Evolutionary conservation across 2,329 filamentous ascomycete species (phyloP).

Genomic region (Paracorniculantispora psalliotae): DNA sequence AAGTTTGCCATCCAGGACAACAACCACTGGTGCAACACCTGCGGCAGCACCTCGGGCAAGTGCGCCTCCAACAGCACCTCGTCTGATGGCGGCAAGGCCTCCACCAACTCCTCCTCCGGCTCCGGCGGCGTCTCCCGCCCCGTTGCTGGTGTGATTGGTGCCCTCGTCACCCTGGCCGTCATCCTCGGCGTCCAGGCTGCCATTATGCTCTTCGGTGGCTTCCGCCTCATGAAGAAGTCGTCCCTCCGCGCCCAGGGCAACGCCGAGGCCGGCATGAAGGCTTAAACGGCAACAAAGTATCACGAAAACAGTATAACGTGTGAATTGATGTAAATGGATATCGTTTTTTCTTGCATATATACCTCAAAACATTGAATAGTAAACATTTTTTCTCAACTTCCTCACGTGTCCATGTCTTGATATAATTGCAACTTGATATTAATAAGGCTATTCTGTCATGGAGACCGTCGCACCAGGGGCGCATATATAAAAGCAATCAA

Average conservation of each 20-base stretch:
- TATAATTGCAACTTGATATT: neutral
- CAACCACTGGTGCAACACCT: constrained; percentile 67
- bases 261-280: constrained; percentile 4
- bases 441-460: neutral
- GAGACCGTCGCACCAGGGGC: neutral
- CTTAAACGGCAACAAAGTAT: neutral
- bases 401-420: neutral
- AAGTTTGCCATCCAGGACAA: constrained; percentile 63
- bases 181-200: constrained; percentile 42
- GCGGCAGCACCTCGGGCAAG: constrained; percentile 64
- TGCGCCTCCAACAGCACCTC: constrained; percentile 45
- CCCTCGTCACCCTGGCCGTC: constrained; percentile 55
- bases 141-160: constrained; percentile 79
- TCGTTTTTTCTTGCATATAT: constrained; percentile 3
- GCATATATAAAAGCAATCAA: neutral
- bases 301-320: neutral
- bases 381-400: neutral
- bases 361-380: neutral
- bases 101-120: constrained; percentile 19
- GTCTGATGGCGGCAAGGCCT: constrained; percentile 20
- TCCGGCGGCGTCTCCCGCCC: constrained; percentile 54
- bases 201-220: constrained; percentile 37
- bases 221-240: constrained; percentile 46
- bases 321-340: neutral
- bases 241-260: constrained; percentile 22